phyloP scores from a whole-genome alignment of 2,329 filamentous ascomycete species.

The Apiospora koreana region DNA sequence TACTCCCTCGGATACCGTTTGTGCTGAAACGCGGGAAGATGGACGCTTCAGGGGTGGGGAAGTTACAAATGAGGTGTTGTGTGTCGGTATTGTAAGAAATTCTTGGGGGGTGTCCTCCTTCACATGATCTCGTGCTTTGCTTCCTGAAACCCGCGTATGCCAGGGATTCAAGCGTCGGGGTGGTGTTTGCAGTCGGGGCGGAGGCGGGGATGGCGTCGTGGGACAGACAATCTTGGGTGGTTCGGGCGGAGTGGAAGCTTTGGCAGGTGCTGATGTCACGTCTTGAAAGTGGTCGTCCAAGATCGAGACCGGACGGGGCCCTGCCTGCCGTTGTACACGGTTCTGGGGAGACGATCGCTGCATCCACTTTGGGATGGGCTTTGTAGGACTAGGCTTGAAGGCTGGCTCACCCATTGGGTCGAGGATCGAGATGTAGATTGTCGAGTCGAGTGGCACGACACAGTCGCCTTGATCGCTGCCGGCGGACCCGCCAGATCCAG shows the following conservation, averaged over 20 bases:
- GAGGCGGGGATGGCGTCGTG: slow-evolving; percentile 15
- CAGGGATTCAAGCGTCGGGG: slow-evolving; percentile 1
- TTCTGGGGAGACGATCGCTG: slow-evolving; percentile 28
- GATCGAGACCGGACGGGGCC: slow-evolving; percentile 25
- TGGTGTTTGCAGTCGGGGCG: neutral
- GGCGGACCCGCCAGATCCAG: slow-evolving; percentile 8
- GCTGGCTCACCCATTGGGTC: slow-evolving; percentile 48
- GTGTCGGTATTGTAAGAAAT: slow-evolving; percentile 18
- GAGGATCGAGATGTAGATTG: slow-evolving; percentile 51
- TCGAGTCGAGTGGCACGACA: slow-evolving; percentile 29
- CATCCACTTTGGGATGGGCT: slow-evolving; percentile 54
- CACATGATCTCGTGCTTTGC: neutral
- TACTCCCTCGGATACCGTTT: neutral
- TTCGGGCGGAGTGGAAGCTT: neutral
- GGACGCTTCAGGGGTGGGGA: slow-evolving; percentile 42
- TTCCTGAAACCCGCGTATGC: neutral
- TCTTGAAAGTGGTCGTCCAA: slow-evolving; percentile 28
- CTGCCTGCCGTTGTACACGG: slow-evolving; percentile 4
- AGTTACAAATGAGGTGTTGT: slow-evolving; percentile 33
- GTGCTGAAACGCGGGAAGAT: slow-evolving; percentile 30
- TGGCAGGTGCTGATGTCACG: slow-evolving; percentile 4
- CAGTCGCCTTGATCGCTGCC: slow-evolving; percentile 21
- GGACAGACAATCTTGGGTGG: slow-evolving; percentile 18
- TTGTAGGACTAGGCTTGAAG: slow-evolving; percentile 50
- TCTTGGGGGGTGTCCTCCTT: slow-evolving; percentile 12